Evolutionary conservation across 2,329 filamentous ascomycete species (phyloP).

Genomic region (Colletotrichum caudatum): DNA sequence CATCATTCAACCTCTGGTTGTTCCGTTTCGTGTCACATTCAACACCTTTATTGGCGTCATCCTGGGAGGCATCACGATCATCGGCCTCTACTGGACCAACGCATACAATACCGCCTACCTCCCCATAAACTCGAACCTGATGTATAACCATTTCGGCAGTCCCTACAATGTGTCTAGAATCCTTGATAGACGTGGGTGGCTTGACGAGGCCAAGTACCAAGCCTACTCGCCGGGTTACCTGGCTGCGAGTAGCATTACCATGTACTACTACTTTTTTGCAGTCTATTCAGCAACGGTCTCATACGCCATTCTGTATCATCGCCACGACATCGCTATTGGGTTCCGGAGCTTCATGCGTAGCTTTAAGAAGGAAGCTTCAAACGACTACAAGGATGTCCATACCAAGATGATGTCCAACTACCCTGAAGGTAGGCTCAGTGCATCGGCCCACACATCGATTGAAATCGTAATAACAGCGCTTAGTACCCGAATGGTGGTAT

Average conservation of each 20-base stretch:
- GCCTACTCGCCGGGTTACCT: conserved; percentile 58
- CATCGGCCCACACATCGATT: too few relatives aligned
- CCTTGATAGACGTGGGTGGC: conserved; percentile 50
- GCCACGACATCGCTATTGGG: conserved; percentile 53
- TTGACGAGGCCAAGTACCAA: conserved; percentile 53
- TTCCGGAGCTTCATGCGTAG: conserved; percentile 50
- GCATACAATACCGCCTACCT: conserved; percentile 53
- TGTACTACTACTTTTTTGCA: conserved; percentile 57
- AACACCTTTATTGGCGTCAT: conserved; percentile 50
- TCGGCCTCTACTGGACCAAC: conserved; percentile 51
- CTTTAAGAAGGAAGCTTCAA: conserved; percentile 46
- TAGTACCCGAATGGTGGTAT: conserved; percentile 63
- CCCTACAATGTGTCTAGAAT: conserved; percentile 53
- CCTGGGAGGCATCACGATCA: conserved; percentile 47
- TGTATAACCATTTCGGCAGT: conserved; percentile 54
- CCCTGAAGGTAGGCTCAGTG: conserved; percentile 48
- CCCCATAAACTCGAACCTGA: conserved; percentile 56
- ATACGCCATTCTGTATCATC: conserved; percentile 56
- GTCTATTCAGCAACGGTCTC: conserved; percentile 56
- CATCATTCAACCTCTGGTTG: conserved; percentile 49
- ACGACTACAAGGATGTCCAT: conserved; percentile 54
- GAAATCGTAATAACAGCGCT: neutral
- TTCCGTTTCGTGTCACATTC: conserved; percentile 47
- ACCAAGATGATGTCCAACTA: conserved; percentile 61
- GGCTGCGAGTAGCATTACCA: conserved; percentile 50